phyloP scores from a whole-genome alignment of 139 green algal species.

The Coelastrella sp. region DNA sequence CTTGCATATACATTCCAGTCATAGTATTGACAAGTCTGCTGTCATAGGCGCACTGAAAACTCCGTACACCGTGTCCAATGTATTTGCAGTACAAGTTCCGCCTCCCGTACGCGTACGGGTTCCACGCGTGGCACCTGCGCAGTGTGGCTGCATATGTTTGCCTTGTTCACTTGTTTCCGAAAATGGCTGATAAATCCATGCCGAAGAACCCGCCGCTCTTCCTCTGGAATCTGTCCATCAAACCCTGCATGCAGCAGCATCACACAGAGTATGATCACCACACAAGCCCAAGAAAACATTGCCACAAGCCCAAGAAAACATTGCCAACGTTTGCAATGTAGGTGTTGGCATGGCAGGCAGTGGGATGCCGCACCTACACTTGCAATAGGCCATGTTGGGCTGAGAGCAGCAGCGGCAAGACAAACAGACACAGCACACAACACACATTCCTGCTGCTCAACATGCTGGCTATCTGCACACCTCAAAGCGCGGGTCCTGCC shows the following conservation, averaged over 20 bases:
- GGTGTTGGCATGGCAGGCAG: background rate
- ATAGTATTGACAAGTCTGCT: too few species aligned
- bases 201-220: constrained; percentile 30
- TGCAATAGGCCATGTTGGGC: too few species aligned
- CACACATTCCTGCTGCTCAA: background rate
- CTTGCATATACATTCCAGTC: background rate
- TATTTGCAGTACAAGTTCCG: background rate
- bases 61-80: background rate
- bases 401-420: background rate
- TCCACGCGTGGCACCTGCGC: background rate
- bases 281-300: background rate
- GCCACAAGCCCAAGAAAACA: background rate
- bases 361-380: background rate
- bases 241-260: constrained; percentile 8
- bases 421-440: background rate
- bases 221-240: constrained; percentile 35
- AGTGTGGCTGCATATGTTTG: background rate
- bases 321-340: background rate
- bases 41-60: too few species aligned
- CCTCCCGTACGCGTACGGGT: background rate
- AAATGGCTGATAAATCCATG: background rate
- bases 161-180: constrained; percentile 23
- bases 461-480: constrained; percentile 37
- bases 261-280: too few species aligned
- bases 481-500: constrained; percentile 77